Evolutionary conservation across 1,284 basidiomycete genomes (phyloP), one percentile per base, ranked within the genome.

Genomic region (Erythrobasidium hasegawianum): DNA sequence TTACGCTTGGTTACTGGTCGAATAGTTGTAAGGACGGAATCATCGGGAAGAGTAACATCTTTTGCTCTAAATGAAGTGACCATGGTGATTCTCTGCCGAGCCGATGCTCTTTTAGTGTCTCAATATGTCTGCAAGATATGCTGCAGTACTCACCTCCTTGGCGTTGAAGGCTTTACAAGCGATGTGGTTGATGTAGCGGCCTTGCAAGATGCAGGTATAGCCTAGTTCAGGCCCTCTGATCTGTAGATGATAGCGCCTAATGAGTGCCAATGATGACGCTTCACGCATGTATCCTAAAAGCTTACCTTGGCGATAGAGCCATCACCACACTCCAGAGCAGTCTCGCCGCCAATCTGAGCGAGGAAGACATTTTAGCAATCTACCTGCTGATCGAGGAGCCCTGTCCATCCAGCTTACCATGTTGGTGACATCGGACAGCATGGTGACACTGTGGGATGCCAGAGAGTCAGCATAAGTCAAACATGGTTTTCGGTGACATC

Each of bases 41-140:
- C 70, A 53, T 75, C 74, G 18, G 57, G 40, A 14, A 69, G 20
- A 41, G 67, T 58, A 2, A 72, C 65, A 40, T 73, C 68, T 20
- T 67, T 65, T 1, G 72, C 72, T 10, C 73, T 69, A 61, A 73
- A 74, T 18, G 68, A 70, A n/a, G 74, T 74, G 9, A 75, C 74
- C 71, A 70, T 70, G 18, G 74, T 75, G 64, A 74, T 73, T 22
- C 73, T 67, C 57, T 61, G 1, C 11, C 8, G 20, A 16, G n/a
- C 8, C n/a, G n/a, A n/a, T n/a, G n/a, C n/a, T n/a, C n/a, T n/a
- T n/a, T n/a, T n/a, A n/a, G n/a, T n/a, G n/a, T n/a, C n/a, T n/a
- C n/a, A n/a, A n/a, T n/a, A n/a, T n/a, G n/a, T n/a, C n/a, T n/a
- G n/a, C n/a, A n/a, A n/a, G n/a, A n/a, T n/a, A n/a, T n/a, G n/a